These are phyloP conservation scores for Mucor lusitanicus DNA, from an alignment of 371 early-diverging fungal genomes.

Conservation along the genomic window DNA sequence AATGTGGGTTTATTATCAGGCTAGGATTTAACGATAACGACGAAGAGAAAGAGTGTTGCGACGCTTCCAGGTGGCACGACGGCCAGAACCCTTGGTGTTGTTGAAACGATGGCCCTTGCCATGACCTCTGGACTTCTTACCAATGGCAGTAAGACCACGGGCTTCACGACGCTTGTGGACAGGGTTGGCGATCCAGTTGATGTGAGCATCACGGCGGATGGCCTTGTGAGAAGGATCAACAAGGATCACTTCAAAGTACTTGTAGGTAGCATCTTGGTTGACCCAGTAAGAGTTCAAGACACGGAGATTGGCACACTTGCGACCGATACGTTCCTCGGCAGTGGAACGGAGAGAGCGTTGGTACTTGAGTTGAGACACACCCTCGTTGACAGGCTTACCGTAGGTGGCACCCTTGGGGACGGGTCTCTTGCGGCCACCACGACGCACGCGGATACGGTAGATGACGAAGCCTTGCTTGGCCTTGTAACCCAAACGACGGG, in stretches of 20 bases:
- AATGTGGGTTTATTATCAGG: neutral
- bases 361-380: constrained; percentile 97
- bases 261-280: constrained; percentile 98
- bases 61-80: constrained; percentile 75
- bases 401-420: constrained; percentile 96
- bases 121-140: constrained; percentile 97
- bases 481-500: constrained; percentile 99
- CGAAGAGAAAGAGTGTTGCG: constrained; percentile 82
- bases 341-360: constrained; percentile 90
- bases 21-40: constrained; percentile 73
- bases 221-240: constrained; percentile 97
- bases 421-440: constrained; percentile 97
- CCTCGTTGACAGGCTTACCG: constrained; percentile 98
- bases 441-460: constrained; percentile 98
- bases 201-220: constrained; percentile 97
- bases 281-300: constrained; percentile 99
- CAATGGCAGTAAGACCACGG: constrained; percentile 97
- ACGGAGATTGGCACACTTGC: constrained; percentile 93
- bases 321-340: constrained; percentile 98
- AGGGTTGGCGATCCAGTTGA: constrained; percentile 98
- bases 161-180: constrained; percentile 99
- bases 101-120: constrained; percentile 98
- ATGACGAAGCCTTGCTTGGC: constrained; percentile 98
- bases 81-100: constrained; percentile 98
- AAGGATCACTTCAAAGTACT: constrained; percentile 98